These are phyloP conservation scores for Bacterosira constricta DNA, from an alignment of 108 stramenopile genomes.

Conservation along the genomic window DNA sequence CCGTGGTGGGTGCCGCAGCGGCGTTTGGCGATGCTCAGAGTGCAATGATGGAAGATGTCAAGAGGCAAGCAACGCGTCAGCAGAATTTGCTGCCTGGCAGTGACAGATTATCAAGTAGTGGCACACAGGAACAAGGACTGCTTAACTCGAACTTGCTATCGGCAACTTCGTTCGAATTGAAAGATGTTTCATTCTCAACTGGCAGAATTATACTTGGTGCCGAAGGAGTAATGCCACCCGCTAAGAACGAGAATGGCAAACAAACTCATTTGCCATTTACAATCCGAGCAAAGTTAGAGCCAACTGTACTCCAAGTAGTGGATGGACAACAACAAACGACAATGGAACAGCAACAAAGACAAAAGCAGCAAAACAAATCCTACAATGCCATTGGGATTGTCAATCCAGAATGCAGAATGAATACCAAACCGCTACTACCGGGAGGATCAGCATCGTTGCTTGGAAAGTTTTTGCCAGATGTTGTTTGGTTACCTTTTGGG, in stretches of 20 bases:
- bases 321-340: not conserved
- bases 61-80: not conserved
- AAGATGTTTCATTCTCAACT: not conserved
- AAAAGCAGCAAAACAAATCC: not conserved
- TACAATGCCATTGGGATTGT: slow-evolving; percentile 2
- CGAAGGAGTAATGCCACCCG: not conserved
- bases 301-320: not conserved
- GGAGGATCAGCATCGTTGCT: not conserved
- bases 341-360: not conserved
- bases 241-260: not conserved
- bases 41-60: not conserved
- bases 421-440: not conserved
- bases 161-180: slow-evolving; percentile 12
- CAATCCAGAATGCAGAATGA: slow-evolving; percentile 8
- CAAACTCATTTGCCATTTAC: not conserved
- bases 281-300: slow-evolving; percentile 15
- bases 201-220: slow-evolving; percentile 4
- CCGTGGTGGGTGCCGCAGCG: slow-evolving; percentile 14
- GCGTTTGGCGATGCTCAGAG: not conserved
- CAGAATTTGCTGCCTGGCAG: slow-evolving; percentile 1
- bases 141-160: slow-evolving; percentile 8
- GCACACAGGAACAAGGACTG: not conserved
- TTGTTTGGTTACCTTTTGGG: slow-evolving; percentile 9
- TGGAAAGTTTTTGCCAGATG: slow-evolving; percentile 1
- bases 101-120: not conserved